Percentiles rank a stretch among this genome's conserved stretches.
Evolutionary conservation across 257 asterid species (phyloP).

Genomic region (Solanum etuberosum): DNA sequence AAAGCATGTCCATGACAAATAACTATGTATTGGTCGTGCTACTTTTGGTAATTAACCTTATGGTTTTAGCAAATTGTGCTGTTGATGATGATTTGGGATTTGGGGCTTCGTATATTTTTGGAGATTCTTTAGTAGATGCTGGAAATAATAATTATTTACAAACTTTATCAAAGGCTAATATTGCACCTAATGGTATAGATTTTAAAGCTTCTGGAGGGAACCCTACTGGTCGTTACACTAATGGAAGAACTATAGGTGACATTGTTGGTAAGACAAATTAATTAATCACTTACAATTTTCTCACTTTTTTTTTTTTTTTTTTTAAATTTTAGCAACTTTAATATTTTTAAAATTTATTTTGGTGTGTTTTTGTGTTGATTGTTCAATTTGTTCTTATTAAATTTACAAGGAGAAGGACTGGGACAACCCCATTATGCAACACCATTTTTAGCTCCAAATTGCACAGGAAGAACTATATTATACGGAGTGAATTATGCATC

Average conservation of each 20-base stretch:
- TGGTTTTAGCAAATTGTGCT: conserved; percentile 15
- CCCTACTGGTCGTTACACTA: conserved; percentile 84
- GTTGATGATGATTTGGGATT: conserved; percentile 24
- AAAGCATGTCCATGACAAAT: conserved; percentile 21
- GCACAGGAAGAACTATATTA: conserved; percentile 54
- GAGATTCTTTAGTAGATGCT: conserved; percentile 92
- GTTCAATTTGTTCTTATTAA: neutral
- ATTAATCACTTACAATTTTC: neutral
- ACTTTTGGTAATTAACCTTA: conserved; percentile 7
- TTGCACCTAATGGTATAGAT: conserved; percentile 73
- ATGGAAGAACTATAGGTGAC: conserved; percentile 88
- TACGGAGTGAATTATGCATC: conserved; percentile 92
- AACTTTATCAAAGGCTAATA: conserved; percentile 67
- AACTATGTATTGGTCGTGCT: conserved; percentile 5
- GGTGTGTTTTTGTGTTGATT: no score
- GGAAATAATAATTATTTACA: conserved; percentile 77
- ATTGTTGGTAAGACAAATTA: conserved; percentile 46
- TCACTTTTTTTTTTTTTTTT: neutral
- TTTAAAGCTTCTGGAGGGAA: conserved; percentile 70
- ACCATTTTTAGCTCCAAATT: conserved; percentile 87
- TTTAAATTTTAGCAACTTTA: neutral
- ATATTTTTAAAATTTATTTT: neutral
- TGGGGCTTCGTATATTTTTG: conserved; percentile 74
- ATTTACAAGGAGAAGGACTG: conserved; percentile 54
- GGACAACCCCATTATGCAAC: conserved; percentile 59